Base-by-base conservation (phyloP, 2,329 filamentous ascomycete genomes). In the Cladosporium sp. region DNA sequence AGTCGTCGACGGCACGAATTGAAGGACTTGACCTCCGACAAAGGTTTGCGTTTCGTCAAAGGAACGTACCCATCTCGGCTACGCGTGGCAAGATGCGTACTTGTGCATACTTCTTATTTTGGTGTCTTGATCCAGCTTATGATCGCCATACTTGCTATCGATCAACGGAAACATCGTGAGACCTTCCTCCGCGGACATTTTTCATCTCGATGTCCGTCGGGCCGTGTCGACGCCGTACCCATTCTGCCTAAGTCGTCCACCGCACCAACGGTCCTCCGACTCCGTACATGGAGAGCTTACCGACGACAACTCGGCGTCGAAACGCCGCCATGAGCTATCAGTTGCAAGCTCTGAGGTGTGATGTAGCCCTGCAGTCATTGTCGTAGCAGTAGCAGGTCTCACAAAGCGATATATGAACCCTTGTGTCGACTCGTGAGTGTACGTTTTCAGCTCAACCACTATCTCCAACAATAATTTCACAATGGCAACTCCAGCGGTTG, bases 401-500 rank as follows among this genome's bases (percentile, higher is more conserved):
- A 26, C 18, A 6, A 54, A 54, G 18, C 26, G 51, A 21, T 54
- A 54, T 54, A 54, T 54, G 51, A 54, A 7, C 28, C 6, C 16
- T 8, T 7, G 28, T 5, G 10, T 16, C 26, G 32, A 26, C 26
- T 8, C 26, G 16, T 32, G 32, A 16, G 51, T 54, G 5, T 14
- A 25, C 46, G 14, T 21, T 21, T n/a, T 32, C 7, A 32, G 18
- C 5, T 21, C 14, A 54, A 30, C 11, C 51, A 54, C 6, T 7
- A 28, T 14, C 8, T 21, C 32, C 51, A n/a, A n/a, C n/a, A n/a
- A n/a, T 10, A 25, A n/a, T 16, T 10, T 54, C 56, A 58, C 13
- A 5, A 58, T 58, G 56, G 56, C 56, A n/a, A 43, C 56, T 58
- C 34, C 56, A 26, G 36, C 56, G n/a, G 56, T 58, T 3, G 56